phyloP scores from a whole-genome alignment of 176 grass and related monocot genomes.

The Oryza australiensis region DNA sequence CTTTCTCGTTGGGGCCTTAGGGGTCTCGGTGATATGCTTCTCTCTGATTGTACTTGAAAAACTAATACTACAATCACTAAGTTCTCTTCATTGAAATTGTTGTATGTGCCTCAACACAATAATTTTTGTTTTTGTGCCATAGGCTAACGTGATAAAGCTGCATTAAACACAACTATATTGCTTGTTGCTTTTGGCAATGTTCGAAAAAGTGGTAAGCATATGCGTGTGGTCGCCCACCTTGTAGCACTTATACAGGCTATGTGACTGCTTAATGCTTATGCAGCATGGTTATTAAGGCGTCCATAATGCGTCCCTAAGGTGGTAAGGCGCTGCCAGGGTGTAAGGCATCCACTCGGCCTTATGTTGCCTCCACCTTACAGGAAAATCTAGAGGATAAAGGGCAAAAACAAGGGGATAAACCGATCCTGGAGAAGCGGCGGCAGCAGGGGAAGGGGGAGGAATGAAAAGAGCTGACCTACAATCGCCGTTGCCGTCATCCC shows the following conservation, averaged over 20 bases:
- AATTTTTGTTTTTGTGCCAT: neutral
- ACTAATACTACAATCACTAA: neutral
- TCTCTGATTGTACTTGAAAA: neutral
- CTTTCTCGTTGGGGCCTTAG: neutral
- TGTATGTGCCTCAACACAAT: neutral
- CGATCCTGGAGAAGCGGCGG: too few species aligned
- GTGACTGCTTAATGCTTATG: neutral
- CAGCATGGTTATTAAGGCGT: too few species aligned
- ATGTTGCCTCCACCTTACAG: too few species aligned
- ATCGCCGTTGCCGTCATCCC: too few species aligned
- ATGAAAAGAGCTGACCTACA: too few species aligned
- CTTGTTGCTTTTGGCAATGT: neutral
- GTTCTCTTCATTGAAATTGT: constrained; percentile 2
- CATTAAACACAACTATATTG: neutral
- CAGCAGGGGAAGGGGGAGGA: too few species aligned
- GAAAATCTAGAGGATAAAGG: too few species aligned
- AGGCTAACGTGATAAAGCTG: neutral
- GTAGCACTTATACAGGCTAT: neutral
- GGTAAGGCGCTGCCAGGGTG: too few species aligned
- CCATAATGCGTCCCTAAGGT: too few species aligned
- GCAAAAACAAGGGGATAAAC: too few species aligned
- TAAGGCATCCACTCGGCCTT: too few species aligned
- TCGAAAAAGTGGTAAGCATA: neutral
- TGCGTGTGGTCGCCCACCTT: neutral
- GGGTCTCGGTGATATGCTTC: neutral